Base-by-base conservation (phyloP, 768 basidiomycete species). In the Paxillus ammoniavirescens region DNA sequence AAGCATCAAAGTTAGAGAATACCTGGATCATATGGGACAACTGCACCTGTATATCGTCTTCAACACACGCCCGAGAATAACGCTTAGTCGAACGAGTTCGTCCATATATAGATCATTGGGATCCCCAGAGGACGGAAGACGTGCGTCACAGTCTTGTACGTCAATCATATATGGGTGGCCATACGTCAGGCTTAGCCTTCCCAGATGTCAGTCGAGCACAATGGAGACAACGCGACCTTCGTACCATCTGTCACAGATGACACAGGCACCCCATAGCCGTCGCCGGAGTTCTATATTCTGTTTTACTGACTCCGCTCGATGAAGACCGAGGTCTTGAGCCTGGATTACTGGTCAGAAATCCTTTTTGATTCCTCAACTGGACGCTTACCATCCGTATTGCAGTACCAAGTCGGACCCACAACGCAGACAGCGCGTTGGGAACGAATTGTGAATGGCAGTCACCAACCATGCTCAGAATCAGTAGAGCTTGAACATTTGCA, bases 111-210 rank as follows among this genome's bases (percentile, higher is more conserved):
- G 69, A 66, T 88, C 84, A 52, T 81, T 78, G 13, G 82, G 79
- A 62, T 93, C 87, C 42, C 91, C 93, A 2, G 91, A 91, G 8
- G 92, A 92, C 1, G 95, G 95, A 33, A 97, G 76, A 50, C 94
- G 86, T 4, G 91, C 89, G 70, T 99, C 96, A 70, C 97, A 99
- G 69, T 99, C 97, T 60, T 89, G 85, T 2, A 98, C 83, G 68
- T 98, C 95, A 57, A 99, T 96, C 89, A 96, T 91, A 67, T 86
- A 89, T 3, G 96, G 96, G 60, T 93, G 91, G 0, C 96, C 96
- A 61, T 93, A 92, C 21, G 91, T 86, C 36, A 94, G 75, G 65
- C 90, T 91, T 50, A 86, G 82, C 91, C 91, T 92, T 64, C 15
- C 48, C 52, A 44, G 31, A 42, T 50, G 46, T 65, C 18, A 54